A percentile compares a stretch with the other conserved stretches of the same genome.
Evolutionary conservation across 73 alveolate species (phyloP).

Genomic region (Symbiodinium pilosum): DNA sequence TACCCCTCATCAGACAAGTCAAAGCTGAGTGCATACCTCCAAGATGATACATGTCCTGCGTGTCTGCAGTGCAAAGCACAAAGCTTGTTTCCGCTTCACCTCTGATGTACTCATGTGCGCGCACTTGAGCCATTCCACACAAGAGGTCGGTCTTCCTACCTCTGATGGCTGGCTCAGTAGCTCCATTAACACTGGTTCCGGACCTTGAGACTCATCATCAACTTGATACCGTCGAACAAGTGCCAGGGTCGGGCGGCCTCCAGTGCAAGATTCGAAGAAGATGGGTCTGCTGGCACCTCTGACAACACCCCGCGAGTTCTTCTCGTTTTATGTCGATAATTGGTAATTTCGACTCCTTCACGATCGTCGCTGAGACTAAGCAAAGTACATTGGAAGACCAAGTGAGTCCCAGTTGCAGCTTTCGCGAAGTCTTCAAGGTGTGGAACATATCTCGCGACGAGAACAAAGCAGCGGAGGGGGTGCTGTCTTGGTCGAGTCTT

Average conservation of each 20-base stretch:
- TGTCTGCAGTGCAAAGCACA: not conserved
- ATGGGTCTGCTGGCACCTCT: too few relatives aligned
- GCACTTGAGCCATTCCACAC: not conserved
- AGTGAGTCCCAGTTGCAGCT: too few relatives aligned
- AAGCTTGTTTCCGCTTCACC: too few relatives aligned
- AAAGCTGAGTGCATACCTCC: not conserved
- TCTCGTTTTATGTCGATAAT: conserved; percentile 52
- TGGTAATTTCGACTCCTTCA: conserved; percentile 6
- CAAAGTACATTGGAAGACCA: not conserved
- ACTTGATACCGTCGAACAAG: too few relatives aligned
- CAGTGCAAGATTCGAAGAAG: too few relatives aligned
- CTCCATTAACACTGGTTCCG: not conserved
- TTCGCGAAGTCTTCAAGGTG: too few relatives aligned
- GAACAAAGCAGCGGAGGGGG: too few relatives aligned
- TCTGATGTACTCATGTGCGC: not conserved
- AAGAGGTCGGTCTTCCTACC: not conserved
- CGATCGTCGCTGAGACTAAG: not conserved
- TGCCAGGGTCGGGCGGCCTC: too few relatives aligned
- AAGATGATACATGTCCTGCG: not conserved
- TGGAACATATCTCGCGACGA: too few relatives aligned
- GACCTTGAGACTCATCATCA: too few relatives aligned
- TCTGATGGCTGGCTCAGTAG: not conserved
- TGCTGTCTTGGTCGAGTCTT: not conserved
- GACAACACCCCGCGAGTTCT: conserved; percentile 1
- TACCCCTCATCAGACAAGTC: not conserved